Evolutionary conservation across 2,329 filamentous ascomycete species (phyloP).

Genomic region (Colletotrichum phormii): DNA sequence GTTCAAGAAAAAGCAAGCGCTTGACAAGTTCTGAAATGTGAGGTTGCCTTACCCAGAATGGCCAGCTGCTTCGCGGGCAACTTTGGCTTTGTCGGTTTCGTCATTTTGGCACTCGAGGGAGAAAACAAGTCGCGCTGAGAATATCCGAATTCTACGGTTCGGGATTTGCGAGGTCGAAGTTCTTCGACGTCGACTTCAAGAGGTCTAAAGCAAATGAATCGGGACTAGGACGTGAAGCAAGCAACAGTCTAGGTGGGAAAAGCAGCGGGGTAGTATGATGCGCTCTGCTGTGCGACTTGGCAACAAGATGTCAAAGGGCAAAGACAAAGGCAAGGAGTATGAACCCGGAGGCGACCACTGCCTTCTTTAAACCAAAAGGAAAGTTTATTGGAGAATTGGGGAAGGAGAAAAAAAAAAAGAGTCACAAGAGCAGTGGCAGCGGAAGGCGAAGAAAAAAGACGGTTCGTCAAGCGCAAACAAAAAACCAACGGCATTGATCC

Average conservation of each 20-base stretch:
- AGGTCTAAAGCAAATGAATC: not conserved
- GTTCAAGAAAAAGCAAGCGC: constrained; percentile 15
- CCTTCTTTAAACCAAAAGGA: constrained; percentile 23
- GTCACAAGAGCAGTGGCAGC: constrained; percentile 28
- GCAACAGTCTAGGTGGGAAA: not conserved
- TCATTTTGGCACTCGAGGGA: constrained; percentile 26
- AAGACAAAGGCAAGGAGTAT: not conserved
- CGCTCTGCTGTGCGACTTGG: not conserved
- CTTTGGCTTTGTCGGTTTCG: constrained; percentile 59
- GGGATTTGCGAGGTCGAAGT: not conserved
- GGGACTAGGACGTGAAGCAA: not conserved
- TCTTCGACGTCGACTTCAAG: not conserved
- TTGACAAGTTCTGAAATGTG: constrained; percentile 30
- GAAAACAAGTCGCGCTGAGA: not conserved
- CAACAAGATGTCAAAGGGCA: not conserved
- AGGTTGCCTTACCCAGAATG: constrained; percentile 74
- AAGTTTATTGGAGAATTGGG: constrained; percentile 16
- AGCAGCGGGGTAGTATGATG: not conserved
- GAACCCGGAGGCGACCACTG: not conserved
- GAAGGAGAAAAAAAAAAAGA: constrained; percentile 9
- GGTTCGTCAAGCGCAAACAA: constrained; percentile 30
- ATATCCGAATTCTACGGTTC: not conserved
- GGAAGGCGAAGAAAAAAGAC: constrained; percentile 9
- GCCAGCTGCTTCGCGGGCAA: constrained; percentile 81
- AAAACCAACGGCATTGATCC: constrained; percentile 25